A percentile compares a stretch with the other conserved stretches of the same genome.
These are phyloP conservation scores for Malus sylvestris DNA, from an alignment of 306 rosid genomes.

Conservation along the genomic window DNA sequence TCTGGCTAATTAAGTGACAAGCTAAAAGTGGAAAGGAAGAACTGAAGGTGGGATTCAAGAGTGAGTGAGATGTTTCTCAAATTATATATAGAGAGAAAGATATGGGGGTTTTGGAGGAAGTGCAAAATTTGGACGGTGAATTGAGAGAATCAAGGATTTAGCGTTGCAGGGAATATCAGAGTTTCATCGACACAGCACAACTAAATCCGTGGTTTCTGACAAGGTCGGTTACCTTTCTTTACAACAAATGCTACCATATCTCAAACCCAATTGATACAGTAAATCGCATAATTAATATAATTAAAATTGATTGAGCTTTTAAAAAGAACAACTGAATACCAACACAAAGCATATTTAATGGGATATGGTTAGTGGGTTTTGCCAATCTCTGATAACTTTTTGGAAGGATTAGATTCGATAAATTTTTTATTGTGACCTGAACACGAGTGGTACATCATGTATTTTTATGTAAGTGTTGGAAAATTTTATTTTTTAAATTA, in stretches of 20 bases:
- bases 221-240: slow-evolving; percentile 8
- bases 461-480: too few relatives aligned
- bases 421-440: too few relatives aligned
- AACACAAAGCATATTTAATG: not conserved
- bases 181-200: not conserved
- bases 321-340: not conserved
- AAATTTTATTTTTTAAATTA: too few relatives aligned
- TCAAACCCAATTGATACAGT: not conserved
- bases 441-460: too few relatives aligned
- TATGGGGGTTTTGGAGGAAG: not conserved
- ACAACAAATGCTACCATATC: not conserved
- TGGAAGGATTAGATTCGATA: not conserved
- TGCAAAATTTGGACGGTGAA: slow-evolving; percentile 12
- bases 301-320: not conserved
- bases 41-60: not conserved
- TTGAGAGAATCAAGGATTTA: slow-evolving; percentile 2
- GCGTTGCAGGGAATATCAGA: not conserved
- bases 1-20: not conserved
- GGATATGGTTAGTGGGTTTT: not conserved
- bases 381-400: not conserved
- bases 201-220: not conserved
- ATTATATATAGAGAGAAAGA: not conserved
- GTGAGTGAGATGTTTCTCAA: not conserved
- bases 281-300: not conserved
- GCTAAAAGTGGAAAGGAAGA: not conserved